Conservation (phyloP, 495 filamentous ascomycete species). For the Aspergillus asperescens region DNA sequence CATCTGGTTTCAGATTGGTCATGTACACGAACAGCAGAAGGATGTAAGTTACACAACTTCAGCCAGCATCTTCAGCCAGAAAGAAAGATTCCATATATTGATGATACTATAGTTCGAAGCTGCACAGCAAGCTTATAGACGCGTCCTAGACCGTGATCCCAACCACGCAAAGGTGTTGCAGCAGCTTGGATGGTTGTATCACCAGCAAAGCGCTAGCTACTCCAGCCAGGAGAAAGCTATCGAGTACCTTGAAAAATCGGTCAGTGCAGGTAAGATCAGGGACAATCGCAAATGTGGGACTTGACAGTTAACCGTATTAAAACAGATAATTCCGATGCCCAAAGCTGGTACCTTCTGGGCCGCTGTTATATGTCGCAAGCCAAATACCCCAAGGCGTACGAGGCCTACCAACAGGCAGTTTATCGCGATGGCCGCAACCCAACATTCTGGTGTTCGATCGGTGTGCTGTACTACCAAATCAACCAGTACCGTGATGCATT, state of each 20-base stretch:
- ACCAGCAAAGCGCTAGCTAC: conserved; percentile 88
- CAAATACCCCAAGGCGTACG: conserved; percentile 98
- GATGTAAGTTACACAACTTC: conserved; percentile 63
- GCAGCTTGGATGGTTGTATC: conserved; percentile 96
- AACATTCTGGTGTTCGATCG: conserved; percentile 99
- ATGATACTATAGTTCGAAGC: conserved; percentile 67
- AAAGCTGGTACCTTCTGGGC: conserved; percentile 97
- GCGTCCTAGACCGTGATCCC: conserved; percentile 90
- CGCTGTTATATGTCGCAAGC: conserved; percentile 99
- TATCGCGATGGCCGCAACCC: conserved; percentile 98
- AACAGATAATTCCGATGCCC: conserved; percentile 84
- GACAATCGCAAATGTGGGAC: background rate
- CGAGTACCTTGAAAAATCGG: conserved; percentile 95
- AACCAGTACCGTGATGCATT: conserved; percentile 99
- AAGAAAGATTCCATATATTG: conserved; percentile 9
- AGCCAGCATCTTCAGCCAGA: too few species aligned
- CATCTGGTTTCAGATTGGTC: conserved; percentile 99
- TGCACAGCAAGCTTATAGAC: conserved; percentile 85
- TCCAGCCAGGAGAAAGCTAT: conserved; percentile 91
- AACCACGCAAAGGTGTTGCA: conserved; percentile 98
- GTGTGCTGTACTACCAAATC: conserved; percentile 99
- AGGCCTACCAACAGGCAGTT: conserved; percentile 98
- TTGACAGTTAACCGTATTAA: background rate
- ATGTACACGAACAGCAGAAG: conserved; percentile 98
- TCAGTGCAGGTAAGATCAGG: conserved; percentile 70